Conservation (phyloP, 2,329 filamentous ascomycete genomes). For the Sarocladiaceae sp. region DNA sequence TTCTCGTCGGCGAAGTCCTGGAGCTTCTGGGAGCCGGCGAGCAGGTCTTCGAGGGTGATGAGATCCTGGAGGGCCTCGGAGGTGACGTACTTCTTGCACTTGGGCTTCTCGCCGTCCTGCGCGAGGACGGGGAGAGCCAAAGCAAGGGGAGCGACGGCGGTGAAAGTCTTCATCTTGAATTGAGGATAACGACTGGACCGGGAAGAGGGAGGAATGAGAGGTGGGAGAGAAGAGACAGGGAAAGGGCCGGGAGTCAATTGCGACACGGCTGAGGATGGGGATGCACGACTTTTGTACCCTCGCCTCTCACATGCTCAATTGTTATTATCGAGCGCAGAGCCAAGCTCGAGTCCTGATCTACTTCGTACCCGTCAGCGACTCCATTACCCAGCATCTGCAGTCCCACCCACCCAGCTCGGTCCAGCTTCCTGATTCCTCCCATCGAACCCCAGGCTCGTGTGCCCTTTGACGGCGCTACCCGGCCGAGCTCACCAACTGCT, state of each 20-base stretch:
- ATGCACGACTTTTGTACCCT: neutral
- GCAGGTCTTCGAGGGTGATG: constrained; percentile 35
- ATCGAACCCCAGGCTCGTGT: neutral
- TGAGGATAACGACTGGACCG: neutral
- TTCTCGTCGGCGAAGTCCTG: constrained; percentile 39
- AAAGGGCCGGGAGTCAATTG: neutral
- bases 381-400: neutral
- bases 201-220: neutral
- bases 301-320: neutral
- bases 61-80: constrained; percentile 33
- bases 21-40: constrained; percentile 39
- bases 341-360: too few relatives aligned
- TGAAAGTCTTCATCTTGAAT: constrained; percentile 20
- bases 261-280: neutral
- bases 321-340: too few relatives aligned
- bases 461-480: neutral
- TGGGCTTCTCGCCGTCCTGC: constrained; percentile 1
- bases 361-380: neutral
- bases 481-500: neutral
- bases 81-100: constrained; percentile 29
- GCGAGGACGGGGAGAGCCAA: constrained; percentile 22
- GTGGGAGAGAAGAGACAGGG: neutral
- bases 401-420: constrained; percentile 1
- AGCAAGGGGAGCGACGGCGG: constrained; percentile 19
- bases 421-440: constrained; percentile 3